Base-by-base conservation (phyloP, 192 early-diverging fungal genomes). In the Piromyces finnis region DNA sequence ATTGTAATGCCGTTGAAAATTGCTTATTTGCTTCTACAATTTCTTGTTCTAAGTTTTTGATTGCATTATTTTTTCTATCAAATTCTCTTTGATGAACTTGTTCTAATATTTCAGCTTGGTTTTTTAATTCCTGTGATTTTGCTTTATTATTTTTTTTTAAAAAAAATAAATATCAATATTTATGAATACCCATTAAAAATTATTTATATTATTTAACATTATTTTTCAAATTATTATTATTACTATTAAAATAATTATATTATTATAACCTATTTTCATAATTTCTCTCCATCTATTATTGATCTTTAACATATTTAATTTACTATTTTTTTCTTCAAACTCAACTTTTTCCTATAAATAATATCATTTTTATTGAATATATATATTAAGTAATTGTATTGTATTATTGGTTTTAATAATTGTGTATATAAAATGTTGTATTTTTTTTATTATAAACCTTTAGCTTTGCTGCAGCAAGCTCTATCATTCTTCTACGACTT, bases 201-300 rank as follows among this genome's bases (percentile, higher is more conserved):
- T 32, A 32, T 6, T 77, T 78, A 29, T 28, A 79, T 51, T 7
- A 28, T 28, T 59, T 15, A 78, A 14, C n/a, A 78, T 29, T 36
- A 29, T 27, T 41, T 22, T 5, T 29, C 29, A 13, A 6, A 5
- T 79, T 28, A 30, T 15, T 12, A 28, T 18, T 28, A 79, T 28
- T 12, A 12, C 16, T 15, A 29, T 29, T 29, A 32, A 26, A 27
- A n/a, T 81, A 12, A 77, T 7, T 29, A 17, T 26, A 27, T 22
- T 22, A 13, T 3, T 7, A 39, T 29, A 80, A 90, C 88, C 87
- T 26, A 80, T 79, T 39, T 88, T 91, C 90, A 91, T 91, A n/a
- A 91, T 85, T 28, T 89, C 88, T 39, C 88, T 39, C 90, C 90
- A 91, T 86, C 86, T 80, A 77, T 83, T 88, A 79, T 90, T 86